A percentile compares a stretch with the other conserved stretches of the same genome.
These are phyloP conservation scores for Linnemannia elongata DNA, from an alignment of 192 early-diverging fungal species.

Conservation along the genomic window DNA sequence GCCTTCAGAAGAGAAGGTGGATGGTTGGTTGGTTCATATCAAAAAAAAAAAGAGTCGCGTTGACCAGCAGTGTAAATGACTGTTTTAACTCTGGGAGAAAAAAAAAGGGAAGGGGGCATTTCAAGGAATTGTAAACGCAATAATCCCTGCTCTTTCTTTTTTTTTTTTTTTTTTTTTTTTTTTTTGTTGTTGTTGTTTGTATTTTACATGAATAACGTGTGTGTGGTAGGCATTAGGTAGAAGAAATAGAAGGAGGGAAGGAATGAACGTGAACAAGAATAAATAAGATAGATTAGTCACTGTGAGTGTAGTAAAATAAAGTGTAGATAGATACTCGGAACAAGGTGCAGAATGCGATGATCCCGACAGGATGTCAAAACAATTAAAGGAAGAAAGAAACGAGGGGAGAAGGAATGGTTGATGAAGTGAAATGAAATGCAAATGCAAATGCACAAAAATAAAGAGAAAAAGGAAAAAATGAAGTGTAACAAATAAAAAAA, in stretches of 20 bases:
- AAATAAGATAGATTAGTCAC: not conserved
- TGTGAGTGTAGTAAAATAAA: not conserved
- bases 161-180: not conserved
- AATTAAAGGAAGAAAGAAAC: not conserved
- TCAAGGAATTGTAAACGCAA: not conserved
- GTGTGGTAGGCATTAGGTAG: not conserved
- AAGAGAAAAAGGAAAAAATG: not conserved
- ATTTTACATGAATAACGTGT: not conserved
- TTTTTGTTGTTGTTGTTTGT: not conserved
- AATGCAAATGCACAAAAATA: not conserved
- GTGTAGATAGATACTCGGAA: not conserved
- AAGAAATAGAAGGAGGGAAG: not conserved
- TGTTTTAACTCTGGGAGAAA: no score
- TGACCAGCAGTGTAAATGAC: not conserved
- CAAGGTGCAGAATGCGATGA: not conserved
- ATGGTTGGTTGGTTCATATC: not conserved
- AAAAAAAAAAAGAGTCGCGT: slow-evolving; percentile 6
- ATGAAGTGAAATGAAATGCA: no score
- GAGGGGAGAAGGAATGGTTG: not conserved
- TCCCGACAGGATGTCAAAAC: not conserved
- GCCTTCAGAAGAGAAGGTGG: not conserved
- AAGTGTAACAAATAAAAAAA: not conserved
- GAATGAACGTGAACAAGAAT: not conserved
- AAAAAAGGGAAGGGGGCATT: not conserved
- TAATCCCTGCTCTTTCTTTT: not conserved